phyloP scores from a whole-genome alignment of 345 rosid genomes.

The Dovyalis caffra region DNA sequence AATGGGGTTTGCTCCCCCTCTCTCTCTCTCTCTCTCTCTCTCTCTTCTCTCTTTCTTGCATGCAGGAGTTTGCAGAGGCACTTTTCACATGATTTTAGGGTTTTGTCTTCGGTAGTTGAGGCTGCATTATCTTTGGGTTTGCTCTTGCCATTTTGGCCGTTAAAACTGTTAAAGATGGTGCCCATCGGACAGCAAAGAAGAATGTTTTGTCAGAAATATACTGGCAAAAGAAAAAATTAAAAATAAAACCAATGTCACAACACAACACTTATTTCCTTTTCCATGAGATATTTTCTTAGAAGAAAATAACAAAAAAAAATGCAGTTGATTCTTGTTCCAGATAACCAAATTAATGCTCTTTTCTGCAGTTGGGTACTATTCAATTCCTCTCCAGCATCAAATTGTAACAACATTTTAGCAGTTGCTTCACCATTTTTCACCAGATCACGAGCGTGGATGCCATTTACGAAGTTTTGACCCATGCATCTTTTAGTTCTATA shows the following conservation, averaged over 20 bases:
- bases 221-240: neutral
- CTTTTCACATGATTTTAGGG: constrained; percentile 11
- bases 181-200: constrained; percentile 3
- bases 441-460: neutral
- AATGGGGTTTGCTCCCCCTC: neutral
- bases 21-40: neutral
- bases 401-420: neutral
- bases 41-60: too few relatives aligned
- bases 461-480: neutral
- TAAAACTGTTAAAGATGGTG: constrained; percentile 20
- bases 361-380: neutral
- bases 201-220: constrained; percentile 24
- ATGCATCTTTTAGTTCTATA: neutral
- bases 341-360: neutral
- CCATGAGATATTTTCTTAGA: neutral
- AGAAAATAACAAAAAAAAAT: neutral
- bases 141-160: constrained; percentile 15
- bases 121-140: neutral
- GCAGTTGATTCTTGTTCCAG: too few relatives aligned
- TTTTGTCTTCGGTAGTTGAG: neutral
- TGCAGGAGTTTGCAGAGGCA: neutral
- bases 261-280: neutral
- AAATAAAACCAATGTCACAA: neutral
- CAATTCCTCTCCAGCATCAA: neutral
- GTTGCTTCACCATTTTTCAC: neutral